Base-by-base conservation (phyloP, 2,329 filamentous ascomycete genomes). In the Geoglossum cookeanum region DNA sequence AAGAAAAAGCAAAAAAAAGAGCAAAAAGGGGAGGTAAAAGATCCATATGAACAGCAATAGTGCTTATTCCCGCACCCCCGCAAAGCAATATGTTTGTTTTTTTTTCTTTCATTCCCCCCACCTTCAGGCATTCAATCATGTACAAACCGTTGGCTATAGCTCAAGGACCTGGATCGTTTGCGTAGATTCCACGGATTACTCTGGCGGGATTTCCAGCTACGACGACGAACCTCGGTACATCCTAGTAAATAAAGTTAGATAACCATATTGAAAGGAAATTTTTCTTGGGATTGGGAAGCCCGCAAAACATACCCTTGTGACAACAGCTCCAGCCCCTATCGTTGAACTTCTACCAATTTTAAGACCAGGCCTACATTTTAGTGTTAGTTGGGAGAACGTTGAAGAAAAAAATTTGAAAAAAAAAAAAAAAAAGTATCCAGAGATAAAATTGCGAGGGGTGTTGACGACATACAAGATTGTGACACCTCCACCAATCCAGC, bases 401-500 rank as follows among this genome's bases (percentile, higher is more conserved):
- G 2, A 22, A 22, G 2, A 22, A 22, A 22, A 22, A 22, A 22
- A 22, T n/a, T n/a, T n/a, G n/a, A n/a, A n/a, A n/a, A n/a, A n/a
- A n/a, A 22, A 22, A 22, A 22, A 22, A 22, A 22, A 22, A 22
- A 22, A 22, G 22, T 22, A 22, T 22, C 22, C 22, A 22, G 22
- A 22, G 22, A 22, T 22, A 22, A 22, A 22, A 22, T 22, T 22
- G 22, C n/a, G 11, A 3, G 3, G 8, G 45, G 27, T 30, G 11
- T 17, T 2, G 57, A 60, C 64, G 57, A 60, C 64, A 60, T 57
- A 65, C 63, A 77, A 71, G 60, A 86, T 83, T 2, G 75, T 78
- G 57, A 77, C 79, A 57, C 76, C 75, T 4, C 78, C 77, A 47
- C 81, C 82, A 64, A 86, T 79, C 67, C 77, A 80, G 63, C 80